These are phyloP conservation scores for Cryptomeria japonica DNA, from an alignment of 75 land plant species.

Conservation along the genomic window DNA sequence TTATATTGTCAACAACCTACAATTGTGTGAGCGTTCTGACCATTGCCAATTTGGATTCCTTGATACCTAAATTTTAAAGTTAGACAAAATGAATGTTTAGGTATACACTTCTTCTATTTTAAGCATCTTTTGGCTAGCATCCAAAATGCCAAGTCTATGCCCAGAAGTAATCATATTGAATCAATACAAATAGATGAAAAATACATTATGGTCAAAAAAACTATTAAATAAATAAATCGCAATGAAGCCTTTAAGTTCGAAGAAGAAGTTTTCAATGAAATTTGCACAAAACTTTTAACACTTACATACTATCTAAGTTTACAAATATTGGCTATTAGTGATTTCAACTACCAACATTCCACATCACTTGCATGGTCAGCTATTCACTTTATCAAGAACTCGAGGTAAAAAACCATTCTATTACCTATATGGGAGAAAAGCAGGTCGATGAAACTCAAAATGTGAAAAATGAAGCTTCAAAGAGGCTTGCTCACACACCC, in stretches of 20 bases:
- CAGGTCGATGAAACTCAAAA: no score
- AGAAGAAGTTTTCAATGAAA: neutral
- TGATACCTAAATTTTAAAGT: conserved; percentile 10
- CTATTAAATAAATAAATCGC: no score
- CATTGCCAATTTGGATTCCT: conserved; percentile 26
- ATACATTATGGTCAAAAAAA: neutral
- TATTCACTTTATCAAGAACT: no score
- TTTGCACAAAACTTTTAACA: neutral
- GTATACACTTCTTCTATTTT: neutral
- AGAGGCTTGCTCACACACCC: no score
- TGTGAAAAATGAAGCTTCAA: no score
- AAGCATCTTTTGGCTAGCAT: neutral
- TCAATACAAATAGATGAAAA: neutral
- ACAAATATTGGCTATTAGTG: neutral
- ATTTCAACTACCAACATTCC: neutral
- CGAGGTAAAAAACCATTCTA: no score
- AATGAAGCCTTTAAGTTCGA: neutral
- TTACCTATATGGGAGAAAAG: no score
- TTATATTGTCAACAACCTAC: conserved; percentile 19
- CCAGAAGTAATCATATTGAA: neutral
- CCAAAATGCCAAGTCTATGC: neutral
- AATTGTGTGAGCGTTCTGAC: conserved; percentile 9
- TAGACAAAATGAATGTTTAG: neutral
- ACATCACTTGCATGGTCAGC: no score
- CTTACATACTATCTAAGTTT: neutral